phyloP scores from a whole-genome alignment of 176 grass and related monocot species.

The Musa acuminata region DNA sequence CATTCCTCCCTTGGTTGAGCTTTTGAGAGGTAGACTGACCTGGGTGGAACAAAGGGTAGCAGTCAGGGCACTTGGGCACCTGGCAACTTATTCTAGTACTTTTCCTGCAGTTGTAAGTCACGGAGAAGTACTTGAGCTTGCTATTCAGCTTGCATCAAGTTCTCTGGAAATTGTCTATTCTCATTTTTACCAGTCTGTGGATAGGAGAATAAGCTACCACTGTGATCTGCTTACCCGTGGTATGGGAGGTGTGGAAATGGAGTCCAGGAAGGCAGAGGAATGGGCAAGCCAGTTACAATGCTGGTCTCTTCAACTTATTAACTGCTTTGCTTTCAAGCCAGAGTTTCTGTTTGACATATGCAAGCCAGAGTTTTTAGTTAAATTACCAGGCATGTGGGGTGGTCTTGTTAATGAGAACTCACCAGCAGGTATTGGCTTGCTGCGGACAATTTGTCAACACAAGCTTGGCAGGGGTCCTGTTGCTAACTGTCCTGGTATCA shows the following conservation, averaged over 20 bases:
- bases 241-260: constrained; percentile 98
- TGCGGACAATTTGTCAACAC: constrained; percentile 92
- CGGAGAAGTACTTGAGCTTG: constrained; percentile 91
- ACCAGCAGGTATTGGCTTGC: constrained; percentile 84
- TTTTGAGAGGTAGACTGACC: constrained; percentile 88
- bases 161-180: constrained; percentile 98
- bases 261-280: constrained; percentile 95
- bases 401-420: constrained; percentile 98
- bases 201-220: constrained; percentile 83
- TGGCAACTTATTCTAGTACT: constrained; percentile 87
- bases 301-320: constrained; percentile 98
- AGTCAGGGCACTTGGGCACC: constrained; percentile 86
- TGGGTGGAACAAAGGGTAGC: constrained; percentile 99
- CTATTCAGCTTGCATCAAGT: constrained; percentile 89
- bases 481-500: constrained; percentile 55
- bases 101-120: constrained; percentile 81
- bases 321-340: constrained; percentile 96
- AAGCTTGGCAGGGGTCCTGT: constrained; percentile 71
- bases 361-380: constrained; percentile 70
- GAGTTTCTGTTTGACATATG: constrained; percentile 94
- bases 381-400: constrained; percentile 98
- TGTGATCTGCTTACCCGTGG: constrained; percentile 96
- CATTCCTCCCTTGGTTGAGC: constrained; percentile 91
- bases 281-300: constrained; percentile 99
- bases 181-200: constrained; percentile 84